A percentile compares a stretch with the other conserved stretches of the same genome.
These are phyloP conservation scores for Coniochaeta ligniaria DNA, from an alignment of 2,329 filamentous ascomycete species.

Conservation along the genomic window DNA sequence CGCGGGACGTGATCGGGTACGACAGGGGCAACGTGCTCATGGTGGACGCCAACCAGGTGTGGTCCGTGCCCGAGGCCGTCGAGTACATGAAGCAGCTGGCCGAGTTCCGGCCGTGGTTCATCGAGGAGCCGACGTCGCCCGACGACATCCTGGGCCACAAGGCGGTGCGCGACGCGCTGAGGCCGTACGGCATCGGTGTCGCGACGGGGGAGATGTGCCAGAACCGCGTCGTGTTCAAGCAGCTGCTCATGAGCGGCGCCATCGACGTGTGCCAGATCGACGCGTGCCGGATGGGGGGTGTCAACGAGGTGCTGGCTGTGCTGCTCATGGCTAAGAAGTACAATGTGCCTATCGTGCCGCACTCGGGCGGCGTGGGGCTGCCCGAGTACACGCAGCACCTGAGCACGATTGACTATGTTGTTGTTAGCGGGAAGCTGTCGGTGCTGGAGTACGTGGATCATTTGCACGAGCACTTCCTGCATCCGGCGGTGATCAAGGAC, in stretches of 20 bases:
- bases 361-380: slow-evolving; percentile 82
- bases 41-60: slow-evolving; percentile 91
- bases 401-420: slow-evolving; percentile 87
- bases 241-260: slow-evolving; percentile 70
- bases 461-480: slow-evolving; percentile 85
- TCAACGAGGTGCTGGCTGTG: slow-evolving; percentile 89
- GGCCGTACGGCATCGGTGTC: slow-evolving; percentile 69
- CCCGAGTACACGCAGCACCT: slow-evolving; percentile 93
- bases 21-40: slow-evolving; percentile 80
- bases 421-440: slow-evolving; percentile 71
- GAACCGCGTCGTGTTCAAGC: slow-evolving; percentile 91
- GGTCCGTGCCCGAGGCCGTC: slow-evolving; percentile 85
- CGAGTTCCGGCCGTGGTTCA: slow-evolving; percentile 87
- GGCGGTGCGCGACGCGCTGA: slow-evolving; percentile 72
- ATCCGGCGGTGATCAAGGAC: slow-evolving; percentile 72
- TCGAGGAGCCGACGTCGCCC: slow-evolving; percentile 87
- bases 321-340: slow-evolving; percentile 77
- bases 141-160: slow-evolving; percentile 88
- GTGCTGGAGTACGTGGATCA: slow-evolving; percentile 91
- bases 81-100: slow-evolving; percentile 76
- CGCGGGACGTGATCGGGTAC: slow-evolving; percentile 72
- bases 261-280: slow-evolving; percentile 89
- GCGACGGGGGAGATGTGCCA: slow-evolving; percentile 95
- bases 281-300: slow-evolving; percentile 80
- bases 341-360: slow-evolving; percentile 76